Percentiles rank a stretch among this genome's conserved stretches.
phyloP scores from a whole-genome alignment of 2,329 filamentous ascomycete genomes.

The Aureobasidium pullulans region DNA sequence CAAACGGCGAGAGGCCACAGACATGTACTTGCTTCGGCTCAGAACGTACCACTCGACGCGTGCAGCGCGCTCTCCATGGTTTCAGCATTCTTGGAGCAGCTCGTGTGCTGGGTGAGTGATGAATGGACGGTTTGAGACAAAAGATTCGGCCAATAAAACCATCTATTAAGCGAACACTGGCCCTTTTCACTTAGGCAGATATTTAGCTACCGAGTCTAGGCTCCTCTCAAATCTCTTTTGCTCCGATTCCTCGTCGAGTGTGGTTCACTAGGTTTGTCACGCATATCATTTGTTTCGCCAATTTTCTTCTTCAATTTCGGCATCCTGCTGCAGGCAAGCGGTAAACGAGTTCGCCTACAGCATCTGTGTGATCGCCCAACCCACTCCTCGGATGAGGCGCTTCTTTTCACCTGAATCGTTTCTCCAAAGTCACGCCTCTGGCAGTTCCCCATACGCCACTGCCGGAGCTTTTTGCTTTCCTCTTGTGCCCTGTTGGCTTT shows the following conservation, averaged over 20 bases:
- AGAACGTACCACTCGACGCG: not conserved
- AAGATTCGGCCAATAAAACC: constrained; percentile 1
- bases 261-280: constrained; percentile 11
- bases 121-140: constrained; percentile 8
- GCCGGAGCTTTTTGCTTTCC: not conserved
- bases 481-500: not conserved
- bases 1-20: not conserved
- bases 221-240: constrained; percentile 11
- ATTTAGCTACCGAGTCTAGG: constrained; percentile 4
- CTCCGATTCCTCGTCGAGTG: not conserved
- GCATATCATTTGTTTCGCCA: not conserved
- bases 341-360: constrained; percentile 8
- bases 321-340: constrained; percentile 1
- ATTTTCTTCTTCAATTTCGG: not conserved
- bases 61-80: not conserved
- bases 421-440: constrained; percentile 5
- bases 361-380: constrained; percentile 2
- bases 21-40: not conserved
- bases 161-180: constrained; percentile 4
- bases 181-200: not conserved
- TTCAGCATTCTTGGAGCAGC: not conserved
- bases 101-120: not conserved
- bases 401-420: not conserved
- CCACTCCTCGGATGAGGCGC: not conserved
- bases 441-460: constrained; percentile 6